Base-by-base conservation (phyloP, 495 filamentous ascomycete species). In the Pyrenula massariospora region DNA sequence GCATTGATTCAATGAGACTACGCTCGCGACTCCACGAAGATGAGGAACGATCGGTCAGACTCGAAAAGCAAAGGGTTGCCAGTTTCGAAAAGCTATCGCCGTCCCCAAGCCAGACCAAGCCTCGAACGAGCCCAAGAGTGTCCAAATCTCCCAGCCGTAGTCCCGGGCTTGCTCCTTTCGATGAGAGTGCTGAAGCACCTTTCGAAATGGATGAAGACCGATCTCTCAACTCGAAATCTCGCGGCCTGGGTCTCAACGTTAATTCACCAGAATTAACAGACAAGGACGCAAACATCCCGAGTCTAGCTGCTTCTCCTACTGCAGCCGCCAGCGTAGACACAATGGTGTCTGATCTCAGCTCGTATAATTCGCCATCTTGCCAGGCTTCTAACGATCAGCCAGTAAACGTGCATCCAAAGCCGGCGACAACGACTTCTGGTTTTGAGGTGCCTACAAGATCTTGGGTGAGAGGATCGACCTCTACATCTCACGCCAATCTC, bases 1-100 rank as follows among this genome's bases (percentile, higher is more conserved):
- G 78, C 55, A 77, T 88, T 48, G 80, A 86, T 60, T 74, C 73
- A 0, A 76, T 85, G 58, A 64, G 69, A 63, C 56, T 93, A 66
- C 77, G 82, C 63, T 75, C 76, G 57, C 78, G 70, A 42, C 71
- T 83, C 2, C 79, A 67, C 56, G 79, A 84, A 42, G 77, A 84
- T 10, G 86, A 89, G 56, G 70, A 74, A 67, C 20, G 76, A 70
- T 12, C 72, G 73, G 11, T 73, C 66, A 55, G 76, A 68, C 63
- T 64, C 61, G 63, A 81, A 2, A 60, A 24, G 36, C 52, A 56
- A 8, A 48, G 70, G 24, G 59, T 73, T 42, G 77, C 76, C 23
- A 80, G 75, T 54, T 58, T 80, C 19, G 85, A 86, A 25, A 87
- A 86, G 56, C 53, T 72, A 12, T 66, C 72, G 22, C 56, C 70